Base-by-base conservation (phyloP, 169 alveolate genomes). In the Plasmodium reichenowi region DNA sequence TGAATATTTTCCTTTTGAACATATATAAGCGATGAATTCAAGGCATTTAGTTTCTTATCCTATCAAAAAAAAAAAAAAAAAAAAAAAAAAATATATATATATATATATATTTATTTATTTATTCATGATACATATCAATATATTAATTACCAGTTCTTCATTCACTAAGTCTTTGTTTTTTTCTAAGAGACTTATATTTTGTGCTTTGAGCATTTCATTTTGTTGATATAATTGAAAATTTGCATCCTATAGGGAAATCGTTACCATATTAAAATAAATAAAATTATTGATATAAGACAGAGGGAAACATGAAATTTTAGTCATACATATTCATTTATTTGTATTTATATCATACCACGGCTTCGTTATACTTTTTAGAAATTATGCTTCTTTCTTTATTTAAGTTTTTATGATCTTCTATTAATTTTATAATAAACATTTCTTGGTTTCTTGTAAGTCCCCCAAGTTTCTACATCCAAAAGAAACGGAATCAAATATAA, bases 151-250 rank as follows among this genome's bases (percentile, higher is more conserved):
- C 52, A 64, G 48, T 17, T 78, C 78, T 10, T 78, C 72, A 50
- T 52, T 45, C 66, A 78, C 52, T 70, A 59, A 38, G 68, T 78
- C 89, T 66, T 78, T 78, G 76, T 66, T 78, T 70, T 70, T 78
- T 32, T 78, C 89, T 13, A 78, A n/a, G 47, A 78, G 68, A 59
- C 48, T 78, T 48, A 78, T 24, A 45, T 78, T 78, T 66, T 78
- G 89, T 22, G 72, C 89, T 29, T 78, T 78, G 70, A 78, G 89
- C 89, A 78, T 78, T 67, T 78, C 89, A 58, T 78, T 78, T 43
- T 78, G 89, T 66, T 78, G 89, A 32, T 78, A 78, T 26, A 78
- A 47, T 52, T 78, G 89, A 58, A 78, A 78, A 45, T 78, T 78
- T 22, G 89, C 89, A 59, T 78, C 76, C 89, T 78, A 43, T 13